Evolutionary conservation across 129 eudicot species (phyloP).

Genomic region (Flaveria linearis): DNA sequence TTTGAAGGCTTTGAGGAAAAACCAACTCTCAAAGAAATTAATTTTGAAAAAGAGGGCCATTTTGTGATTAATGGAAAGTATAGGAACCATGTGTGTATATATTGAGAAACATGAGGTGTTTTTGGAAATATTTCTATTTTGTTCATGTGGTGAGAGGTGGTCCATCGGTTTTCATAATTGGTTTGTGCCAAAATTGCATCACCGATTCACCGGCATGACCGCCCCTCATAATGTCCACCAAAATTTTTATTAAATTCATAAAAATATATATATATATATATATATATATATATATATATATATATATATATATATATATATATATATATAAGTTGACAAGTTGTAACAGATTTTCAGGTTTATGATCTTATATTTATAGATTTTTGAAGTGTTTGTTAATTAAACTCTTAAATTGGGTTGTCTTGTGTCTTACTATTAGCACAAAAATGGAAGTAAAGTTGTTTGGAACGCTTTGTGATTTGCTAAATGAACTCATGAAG

Average conservation of each 20-base stretch:
- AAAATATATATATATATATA: not conserved
- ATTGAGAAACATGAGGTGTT: not conserved
- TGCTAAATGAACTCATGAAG: not conserved
- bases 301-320: no score
- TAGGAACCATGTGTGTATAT: slow-evolving; percentile 1
- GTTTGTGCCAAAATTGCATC: slow-evolving; percentile 21
- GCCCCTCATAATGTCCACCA: slow-evolving; percentile 36
- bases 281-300: no score
- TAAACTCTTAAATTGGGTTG: not conserved
- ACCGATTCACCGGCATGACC: slow-evolving; percentile 24
- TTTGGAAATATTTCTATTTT: not conserved
- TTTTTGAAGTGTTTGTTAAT: not conserved
- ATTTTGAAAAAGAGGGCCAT: not conserved
- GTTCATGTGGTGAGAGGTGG: slow-evolving; percentile 33
- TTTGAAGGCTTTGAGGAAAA: no score
- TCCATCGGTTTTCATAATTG: slow-evolving; percentile 27
- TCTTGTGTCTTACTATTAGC: not conserved
- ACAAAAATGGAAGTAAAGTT: not conserved
- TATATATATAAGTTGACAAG: not conserved
- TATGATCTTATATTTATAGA: not conserved
- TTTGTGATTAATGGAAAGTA: not conserved
- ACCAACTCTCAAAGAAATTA: no score
- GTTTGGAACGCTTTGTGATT: not conserved
- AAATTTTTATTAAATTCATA: not conserved
- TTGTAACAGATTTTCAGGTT: not conserved